Conservation (phyloP, 2,329 filamentous ascomycete genomes). For the Pseudophaeomoniella oleicola region DNA sequence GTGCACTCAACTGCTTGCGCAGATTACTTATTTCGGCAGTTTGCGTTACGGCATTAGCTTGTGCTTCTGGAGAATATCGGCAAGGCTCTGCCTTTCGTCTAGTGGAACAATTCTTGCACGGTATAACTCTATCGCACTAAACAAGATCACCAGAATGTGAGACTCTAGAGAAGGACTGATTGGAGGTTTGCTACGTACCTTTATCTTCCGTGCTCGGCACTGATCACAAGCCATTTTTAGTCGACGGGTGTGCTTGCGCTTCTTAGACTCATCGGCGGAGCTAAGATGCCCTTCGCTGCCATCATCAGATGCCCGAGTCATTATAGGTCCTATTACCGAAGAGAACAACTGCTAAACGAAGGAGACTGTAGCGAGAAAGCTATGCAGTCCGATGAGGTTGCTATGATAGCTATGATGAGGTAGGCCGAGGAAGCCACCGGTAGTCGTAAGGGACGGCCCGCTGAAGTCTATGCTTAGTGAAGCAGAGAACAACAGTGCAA, state of each 20-base stretch:
- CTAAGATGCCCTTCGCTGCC: neutral
- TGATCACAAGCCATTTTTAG: slow-evolving; percentile 2
- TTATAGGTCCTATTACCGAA: neutral
- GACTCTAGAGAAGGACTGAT: neutral
- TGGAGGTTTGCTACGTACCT: slow-evolving; percentile 1
- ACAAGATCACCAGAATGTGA: neutral
- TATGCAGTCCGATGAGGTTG: neutral
- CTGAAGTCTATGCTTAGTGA: too few species aligned
- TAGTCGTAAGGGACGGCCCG: too few species aligned
- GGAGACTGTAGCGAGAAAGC: neutral
- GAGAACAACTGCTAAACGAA: neutral
- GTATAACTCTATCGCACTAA: slow-evolving; percentile 4
- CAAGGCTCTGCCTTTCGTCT: slow-evolving; percentile 1
- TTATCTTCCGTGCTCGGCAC: slow-evolving; percentile 3
- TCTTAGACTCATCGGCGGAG: neutral
- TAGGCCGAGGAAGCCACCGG: neutral
- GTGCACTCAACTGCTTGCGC: neutral
- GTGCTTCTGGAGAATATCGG: slow-evolving; percentile 1
- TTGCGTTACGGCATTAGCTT: slow-evolving; percentile 3
- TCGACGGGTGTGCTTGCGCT: neutral
- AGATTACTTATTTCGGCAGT: slow-evolving; percentile 1
- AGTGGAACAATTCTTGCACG: slow-evolving; percentile 2
- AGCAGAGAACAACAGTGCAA: too few species aligned
- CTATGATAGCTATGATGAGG: neutral
- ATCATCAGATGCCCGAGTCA: neutral